Evolutionary conservation across 192 early-diverging fungal species (phyloP).

Genomic region (Phlyctochytrium arcticum): DNA sequence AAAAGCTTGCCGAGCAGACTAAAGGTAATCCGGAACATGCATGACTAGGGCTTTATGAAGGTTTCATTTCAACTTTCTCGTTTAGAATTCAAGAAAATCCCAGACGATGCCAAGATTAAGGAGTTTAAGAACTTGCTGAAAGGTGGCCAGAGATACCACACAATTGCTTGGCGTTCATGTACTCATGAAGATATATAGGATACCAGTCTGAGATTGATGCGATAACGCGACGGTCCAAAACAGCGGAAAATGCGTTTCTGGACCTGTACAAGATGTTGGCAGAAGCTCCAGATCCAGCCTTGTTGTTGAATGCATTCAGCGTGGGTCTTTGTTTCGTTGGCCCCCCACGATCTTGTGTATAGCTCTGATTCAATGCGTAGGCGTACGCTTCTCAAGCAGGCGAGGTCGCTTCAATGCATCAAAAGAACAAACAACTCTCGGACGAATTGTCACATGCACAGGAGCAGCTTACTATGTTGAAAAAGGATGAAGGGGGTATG

Average conservation of each 20-base stretch:
- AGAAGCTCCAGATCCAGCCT: constrained; percentile 79
- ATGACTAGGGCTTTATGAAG: too few species aligned
- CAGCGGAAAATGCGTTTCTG: constrained; percentile 77
- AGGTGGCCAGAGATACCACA: constrained; percentile 26
- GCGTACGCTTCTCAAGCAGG: background rate
- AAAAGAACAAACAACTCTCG: constrained; percentile 55
- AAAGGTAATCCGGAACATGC: constrained; percentile 62
- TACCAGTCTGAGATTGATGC: constrained; percentile 93
- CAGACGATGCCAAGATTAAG: constrained; percentile 72
- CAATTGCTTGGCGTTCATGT: background rate
- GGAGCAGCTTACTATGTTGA: constrained; percentile 32
- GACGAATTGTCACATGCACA: constrained; percentile 47
- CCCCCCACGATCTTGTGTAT: too few species aligned
- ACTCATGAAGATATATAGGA: constrained; percentile 23
- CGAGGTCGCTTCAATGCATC: background rate
- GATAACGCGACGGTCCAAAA: constrained; percentile 79
- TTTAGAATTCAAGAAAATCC: constrained; percentile 71
- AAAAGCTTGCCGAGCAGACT: constrained; percentile 82
- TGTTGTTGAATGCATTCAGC: constrained; percentile 57
- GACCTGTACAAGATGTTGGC: constrained; percentile 73
- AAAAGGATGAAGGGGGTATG: constrained; percentile 45
- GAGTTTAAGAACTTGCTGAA: constrained; percentile 77
- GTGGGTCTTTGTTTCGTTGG: too few species aligned
- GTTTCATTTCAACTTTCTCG: background rate
- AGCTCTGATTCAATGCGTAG: too few species aligned